phyloP scores from a whole-genome alignment of 208 protist species.

The Naegleria lovaniensis region DNA sequence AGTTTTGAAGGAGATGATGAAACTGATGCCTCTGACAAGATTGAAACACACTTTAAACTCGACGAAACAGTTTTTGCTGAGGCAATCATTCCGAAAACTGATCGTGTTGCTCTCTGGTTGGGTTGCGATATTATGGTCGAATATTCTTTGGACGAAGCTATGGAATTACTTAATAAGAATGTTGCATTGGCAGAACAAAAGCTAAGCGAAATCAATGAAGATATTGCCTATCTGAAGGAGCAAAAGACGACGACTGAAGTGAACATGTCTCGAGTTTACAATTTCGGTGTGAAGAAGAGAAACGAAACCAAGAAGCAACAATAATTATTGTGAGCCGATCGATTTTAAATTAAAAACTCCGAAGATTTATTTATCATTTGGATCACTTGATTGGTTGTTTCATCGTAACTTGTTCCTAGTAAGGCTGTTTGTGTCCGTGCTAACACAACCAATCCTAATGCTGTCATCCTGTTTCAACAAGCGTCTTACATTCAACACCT shows the following conservation, averaged over 20 bases:
- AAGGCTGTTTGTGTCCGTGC: too few species aligned
- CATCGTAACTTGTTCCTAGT: too few species aligned
- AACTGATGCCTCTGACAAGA: neutral
- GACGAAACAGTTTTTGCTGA: constrained; percentile 33
- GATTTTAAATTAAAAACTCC: too few species aligned
- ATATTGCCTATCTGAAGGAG: constrained; percentile 62
- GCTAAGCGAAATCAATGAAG: constrained; percentile 44
- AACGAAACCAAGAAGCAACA: constrained; percentile 25
- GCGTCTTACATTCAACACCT: too few species aligned
- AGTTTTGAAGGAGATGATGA: constrained; percentile 24
- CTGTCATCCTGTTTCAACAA: too few species aligned
- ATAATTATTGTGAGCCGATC: too few species aligned
- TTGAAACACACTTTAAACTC: constrained; percentile 37
- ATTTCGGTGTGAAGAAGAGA: constrained; percentile 45
- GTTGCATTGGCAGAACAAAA: constrained; percentile 36
- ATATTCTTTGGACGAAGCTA: constrained; percentile 59
- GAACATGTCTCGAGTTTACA: constrained; percentile 46
- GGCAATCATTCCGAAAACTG: constrained; percentile 25
- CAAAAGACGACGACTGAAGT: constrained; percentile 63
- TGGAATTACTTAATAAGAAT: constrained; percentile 52
- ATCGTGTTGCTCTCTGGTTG: constrained; percentile 46
- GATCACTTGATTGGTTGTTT: too few species aligned
- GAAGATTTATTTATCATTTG: too few species aligned
- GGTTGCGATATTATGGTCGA: constrained; percentile 65
- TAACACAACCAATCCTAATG: too few species aligned